Percentiles rank a stretch among this genome's conserved stretches.
phyloP scores from a whole-genome alignment of 805 yeast species.

The Teunomyces stri region DNA sequence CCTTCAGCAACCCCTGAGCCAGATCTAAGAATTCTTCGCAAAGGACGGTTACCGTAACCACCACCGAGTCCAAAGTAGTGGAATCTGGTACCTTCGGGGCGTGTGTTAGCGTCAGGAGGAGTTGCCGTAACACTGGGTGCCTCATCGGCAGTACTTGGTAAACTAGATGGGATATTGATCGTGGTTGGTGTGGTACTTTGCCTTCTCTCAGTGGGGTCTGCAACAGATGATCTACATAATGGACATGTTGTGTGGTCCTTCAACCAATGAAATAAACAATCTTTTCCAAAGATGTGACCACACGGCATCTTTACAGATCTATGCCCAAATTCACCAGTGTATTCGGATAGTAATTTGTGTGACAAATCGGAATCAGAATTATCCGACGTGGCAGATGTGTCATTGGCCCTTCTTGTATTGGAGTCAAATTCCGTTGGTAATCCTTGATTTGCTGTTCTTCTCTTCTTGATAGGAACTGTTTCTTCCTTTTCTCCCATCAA shows the following conservation, averaged over 20 bases:
- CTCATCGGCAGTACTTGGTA: background rate
- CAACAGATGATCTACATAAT: constrained; percentile 61
- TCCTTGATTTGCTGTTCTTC: background rate
- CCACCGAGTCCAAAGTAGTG: constrained; percentile 5
- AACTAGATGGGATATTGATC: constrained; percentile 5
- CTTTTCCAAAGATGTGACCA: constrained; percentile 79
- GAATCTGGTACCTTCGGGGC: constrained; percentile 3
- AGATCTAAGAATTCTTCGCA: constrained; percentile 11
- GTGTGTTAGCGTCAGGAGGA: background rate
- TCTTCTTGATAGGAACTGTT: constrained; percentile 4
- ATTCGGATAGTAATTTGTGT: constrained; percentile 18
- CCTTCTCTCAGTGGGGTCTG: constrained; percentile 7
- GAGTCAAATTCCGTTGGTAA: background rate
- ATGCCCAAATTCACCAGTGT: constrained; percentile 41
- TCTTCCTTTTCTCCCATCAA: constrained; percentile 4
- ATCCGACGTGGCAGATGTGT: background rate
- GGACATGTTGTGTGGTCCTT: constrained; percentile 77
- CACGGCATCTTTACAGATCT: constrained; percentile 77
- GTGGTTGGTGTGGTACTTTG: background rate
- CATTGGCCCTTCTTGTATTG: background rate
- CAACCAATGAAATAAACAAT: constrained; percentile 86
- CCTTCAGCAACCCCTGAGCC: constrained; percentile 7
- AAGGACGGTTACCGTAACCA: background rate
- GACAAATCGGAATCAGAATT: background rate
- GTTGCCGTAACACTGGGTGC: background rate